These are phyloP conservation scores for Chrysoporthe cubensis DNA, from an alignment of 2,329 filamentous ascomycete species.

Conservation along the genomic window DNA sequence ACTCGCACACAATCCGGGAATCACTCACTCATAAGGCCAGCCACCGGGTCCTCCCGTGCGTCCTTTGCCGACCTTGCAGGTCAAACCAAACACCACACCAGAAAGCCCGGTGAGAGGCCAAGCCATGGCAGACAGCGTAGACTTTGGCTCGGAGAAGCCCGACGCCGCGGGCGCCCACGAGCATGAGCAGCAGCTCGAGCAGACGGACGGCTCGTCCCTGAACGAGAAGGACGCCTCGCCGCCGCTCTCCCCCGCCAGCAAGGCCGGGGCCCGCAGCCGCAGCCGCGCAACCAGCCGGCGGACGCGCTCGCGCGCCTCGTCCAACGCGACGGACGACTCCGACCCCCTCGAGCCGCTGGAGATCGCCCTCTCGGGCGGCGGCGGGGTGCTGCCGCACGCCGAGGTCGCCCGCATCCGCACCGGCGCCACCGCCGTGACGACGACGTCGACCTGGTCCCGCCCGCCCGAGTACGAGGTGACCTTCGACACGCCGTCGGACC, in stretches of 20 bases:
- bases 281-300: neutral
- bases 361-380: slow-evolving; percentile 19
- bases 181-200: slow-evolving; percentile 7
- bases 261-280: neutral
- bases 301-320: slow-evolving; percentile 21
- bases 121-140: slow-evolving; percentile 10
- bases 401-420: slow-evolving; percentile 45
- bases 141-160: slow-evolving; percentile 12
- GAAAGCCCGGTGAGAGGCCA: neutral
- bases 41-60: neutral
- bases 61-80: neutral
- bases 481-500: slow-evolving; percentile 59
- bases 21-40: neutral
- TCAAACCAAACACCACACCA: too few relatives aligned
- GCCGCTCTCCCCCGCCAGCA: neutral
- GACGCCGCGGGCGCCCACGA: neutral
- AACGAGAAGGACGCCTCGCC: slow-evolving; percentile 16
- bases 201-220: slow-evolving; percentile 15
- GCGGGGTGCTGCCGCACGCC: slow-evolving; percentile 11
- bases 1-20: neutral
- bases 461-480: slow-evolving; percentile 69
- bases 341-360: slow-evolving; percentile 27
- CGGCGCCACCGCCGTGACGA: slow-evolving; percentile 38
- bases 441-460: slow-evolving; percentile 44
- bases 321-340: slow-evolving; percentile 19